phyloP scores from a whole-genome alignment of 345 rosid genomes.

The Dipteronia dyeriana region DNA sequence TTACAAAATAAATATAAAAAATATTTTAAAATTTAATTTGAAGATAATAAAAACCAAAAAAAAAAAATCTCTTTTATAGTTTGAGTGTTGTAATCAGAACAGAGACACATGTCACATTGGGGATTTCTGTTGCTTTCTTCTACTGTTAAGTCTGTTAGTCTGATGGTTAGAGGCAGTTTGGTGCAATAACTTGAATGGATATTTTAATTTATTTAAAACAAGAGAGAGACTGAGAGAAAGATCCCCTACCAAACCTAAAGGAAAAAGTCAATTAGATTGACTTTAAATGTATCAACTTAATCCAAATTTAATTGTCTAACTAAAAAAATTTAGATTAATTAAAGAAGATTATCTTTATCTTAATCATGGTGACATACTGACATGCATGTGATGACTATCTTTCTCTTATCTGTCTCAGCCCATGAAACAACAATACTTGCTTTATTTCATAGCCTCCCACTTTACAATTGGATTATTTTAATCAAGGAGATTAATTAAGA shows the following conservation, averaged over 20 bases:
- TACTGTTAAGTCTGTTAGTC: slow-evolving; percentile 28
- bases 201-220: neutral
- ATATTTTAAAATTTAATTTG: no score
- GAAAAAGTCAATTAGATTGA: slow-evolving; percentile 31
- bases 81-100: slow-evolving; percentile 16
- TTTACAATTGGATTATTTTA: neutral
- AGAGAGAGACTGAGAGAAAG: neutral
- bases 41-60: no score
- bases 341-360: slow-evolving; percentile 11
- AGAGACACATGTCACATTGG: slow-evolving; percentile 20
- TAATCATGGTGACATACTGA: slow-evolving; percentile 17
- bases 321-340: slow-evolving; percentile 9
- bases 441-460: neutral
- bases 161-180: slow-evolving; percentile 37
- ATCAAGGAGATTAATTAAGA: slow-evolving; percentile 29
- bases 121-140: slow-evolving; percentile 11
- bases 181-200: slow-evolving; percentile 8
- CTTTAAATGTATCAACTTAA: slow-evolving; percentile 21
- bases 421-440: slow-evolving; percentile 43
- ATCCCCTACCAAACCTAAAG: slow-evolving; percentile 12
- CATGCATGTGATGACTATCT: slow-evolving; percentile 13
- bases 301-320: slow-evolving; percentile 1
- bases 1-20: no score
- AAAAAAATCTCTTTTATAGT: neutral
- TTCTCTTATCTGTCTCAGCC: slow-evolving; percentile 40